Conservation (phyloP, 2,329 filamentous ascomycete genomes). For the Cercospora zeae-maydis region DNA sequence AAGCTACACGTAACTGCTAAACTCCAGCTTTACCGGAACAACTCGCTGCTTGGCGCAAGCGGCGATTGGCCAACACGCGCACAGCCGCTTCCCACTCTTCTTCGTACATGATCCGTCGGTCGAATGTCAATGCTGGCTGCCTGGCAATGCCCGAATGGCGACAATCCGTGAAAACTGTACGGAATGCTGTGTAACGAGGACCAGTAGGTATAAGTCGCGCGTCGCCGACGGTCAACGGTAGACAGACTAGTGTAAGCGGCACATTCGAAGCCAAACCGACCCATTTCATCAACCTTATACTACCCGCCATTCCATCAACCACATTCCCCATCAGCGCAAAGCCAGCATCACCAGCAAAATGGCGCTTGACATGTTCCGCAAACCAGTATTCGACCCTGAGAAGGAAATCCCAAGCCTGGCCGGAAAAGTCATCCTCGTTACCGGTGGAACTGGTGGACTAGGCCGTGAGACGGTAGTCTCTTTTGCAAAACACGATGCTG, state of each 20-base stretch:
- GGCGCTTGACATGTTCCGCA: constrained; percentile 13
- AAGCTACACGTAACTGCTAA: not conserved
- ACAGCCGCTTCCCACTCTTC: not conserved
- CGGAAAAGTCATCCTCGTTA: constrained; percentile 33
- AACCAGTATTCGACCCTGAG: constrained; percentile 23
- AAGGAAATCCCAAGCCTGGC: constrained; percentile 29
- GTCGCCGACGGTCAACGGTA: not conserved
- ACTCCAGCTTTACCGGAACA: not conserved
- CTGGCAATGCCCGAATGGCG: not conserved
- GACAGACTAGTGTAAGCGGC: too few relatives aligned
- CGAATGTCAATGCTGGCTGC: not conserved
- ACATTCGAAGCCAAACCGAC: not conserved
- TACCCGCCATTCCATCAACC: not conserved
- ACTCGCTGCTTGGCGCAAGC: not conserved
- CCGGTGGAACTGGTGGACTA: constrained; percentile 21
- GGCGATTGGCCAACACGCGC: not conserved
- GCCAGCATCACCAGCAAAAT: not conserved
- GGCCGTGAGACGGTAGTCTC: constrained; percentile 40
- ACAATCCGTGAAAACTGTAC: not conserved
- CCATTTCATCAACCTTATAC: not conserved
- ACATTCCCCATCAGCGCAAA: not conserved
- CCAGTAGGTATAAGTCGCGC: not conserved
- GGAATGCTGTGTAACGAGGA: not conserved
- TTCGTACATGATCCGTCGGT: not conserved
- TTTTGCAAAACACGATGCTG: constrained; percentile 50